A percentile compares a stretch with the other conserved stretches of the same genome.
phyloP scores from a whole-genome alignment of 805 yeast species.

The Ogataea ganodermae region DNA sequence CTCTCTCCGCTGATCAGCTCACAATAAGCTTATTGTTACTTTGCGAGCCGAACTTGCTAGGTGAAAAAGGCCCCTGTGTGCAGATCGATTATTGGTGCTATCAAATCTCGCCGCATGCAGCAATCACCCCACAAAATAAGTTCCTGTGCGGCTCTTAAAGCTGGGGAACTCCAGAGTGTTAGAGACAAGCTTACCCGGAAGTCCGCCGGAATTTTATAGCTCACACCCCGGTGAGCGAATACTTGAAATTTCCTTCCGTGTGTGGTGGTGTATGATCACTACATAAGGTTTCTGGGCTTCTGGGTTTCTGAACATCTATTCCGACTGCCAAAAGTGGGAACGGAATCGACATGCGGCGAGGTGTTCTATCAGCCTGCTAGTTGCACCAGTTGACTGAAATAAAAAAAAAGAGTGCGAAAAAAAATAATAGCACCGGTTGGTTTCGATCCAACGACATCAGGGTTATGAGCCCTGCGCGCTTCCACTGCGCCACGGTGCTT shows the following conservation, averaged over 20 bases:
- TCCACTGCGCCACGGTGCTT: conserved; percentile 98
- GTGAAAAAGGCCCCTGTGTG: background rate
- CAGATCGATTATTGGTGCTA: background rate
- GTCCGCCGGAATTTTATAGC: too few relatives aligned
- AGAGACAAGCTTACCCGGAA: too few relatives aligned
- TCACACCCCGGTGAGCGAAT: too few relatives aligned
- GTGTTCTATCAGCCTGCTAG: too few relatives aligned
- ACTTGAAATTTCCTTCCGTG: too few relatives aligned
- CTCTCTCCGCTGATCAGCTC: background rate
- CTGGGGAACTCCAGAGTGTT: conserved; percentile 3
- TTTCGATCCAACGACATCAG: conserved; percentile 98
- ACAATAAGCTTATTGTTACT: background rate
- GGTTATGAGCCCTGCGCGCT: conserved; percentile 99
- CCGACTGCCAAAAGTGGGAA: too few relatives aligned
- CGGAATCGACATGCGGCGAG: too few relatives aligned
- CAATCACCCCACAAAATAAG: conserved; percentile 17
- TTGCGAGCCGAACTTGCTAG: background rate
- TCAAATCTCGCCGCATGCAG: background rate
- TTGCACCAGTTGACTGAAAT: too few relatives aligned
- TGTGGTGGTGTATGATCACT: too few relatives aligned
- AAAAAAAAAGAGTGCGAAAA: conserved; percentile 40
- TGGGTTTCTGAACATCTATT: too few relatives aligned
- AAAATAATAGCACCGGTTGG: conserved; percentile 86
- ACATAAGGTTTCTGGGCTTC: too few relatives aligned
- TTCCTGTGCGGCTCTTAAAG: background rate